Evolutionary conservation across 148 eudicot genomes (phyloP).

Genomic region (Linanthus parryae): DNA sequence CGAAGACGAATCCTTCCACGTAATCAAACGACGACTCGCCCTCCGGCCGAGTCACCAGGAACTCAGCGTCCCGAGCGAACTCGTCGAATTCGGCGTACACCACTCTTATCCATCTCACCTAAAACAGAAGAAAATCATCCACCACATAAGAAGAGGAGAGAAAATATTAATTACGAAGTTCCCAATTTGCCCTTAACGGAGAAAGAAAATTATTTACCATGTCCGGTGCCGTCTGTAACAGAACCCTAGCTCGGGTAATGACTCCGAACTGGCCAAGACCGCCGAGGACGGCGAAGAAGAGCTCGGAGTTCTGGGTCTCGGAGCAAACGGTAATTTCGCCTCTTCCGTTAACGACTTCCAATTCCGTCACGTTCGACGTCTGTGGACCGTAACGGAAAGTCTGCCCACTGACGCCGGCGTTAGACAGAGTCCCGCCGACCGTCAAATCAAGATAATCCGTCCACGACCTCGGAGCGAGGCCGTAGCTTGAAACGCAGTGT

Average conservation of each 20-base stretch:
- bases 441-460: conserved; percentile 79
- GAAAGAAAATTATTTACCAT: conserved; percentile 35
- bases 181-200: background rate
- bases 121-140: background rate
- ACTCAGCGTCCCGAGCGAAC: conserved; percentile 77
- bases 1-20: conserved; percentile 80
- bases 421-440: conserved; percentile 82
- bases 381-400: conserved; percentile 72
- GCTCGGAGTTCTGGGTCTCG: conserved; percentile 24
- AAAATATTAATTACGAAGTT: background rate
- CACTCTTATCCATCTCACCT: conserved; percentile 95
- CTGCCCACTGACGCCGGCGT: conserved; percentile 93
- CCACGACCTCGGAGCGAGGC: conserved; percentile 79
- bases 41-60: conserved; percentile 36
- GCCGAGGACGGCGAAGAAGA: conserved; percentile 68
- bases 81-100: conserved; percentile 67
- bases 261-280: conserved; percentile 94
- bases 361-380: conserved; percentile 61
- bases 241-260: conserved; percentile 66
- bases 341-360: conserved; percentile 81
- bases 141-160: background rate
- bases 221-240: conserved; percentile 60
- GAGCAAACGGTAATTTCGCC: conserved; percentile 68
- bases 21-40: conserved; percentile 52
- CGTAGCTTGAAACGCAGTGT: conserved; percentile 41